A percentile compares a stretch with the other conserved stretches of the same genome.
Evolutionary conservation across 1,284 basidiomycete species (phyloP).

Genomic region (Anthracocystis setariae): DNA sequence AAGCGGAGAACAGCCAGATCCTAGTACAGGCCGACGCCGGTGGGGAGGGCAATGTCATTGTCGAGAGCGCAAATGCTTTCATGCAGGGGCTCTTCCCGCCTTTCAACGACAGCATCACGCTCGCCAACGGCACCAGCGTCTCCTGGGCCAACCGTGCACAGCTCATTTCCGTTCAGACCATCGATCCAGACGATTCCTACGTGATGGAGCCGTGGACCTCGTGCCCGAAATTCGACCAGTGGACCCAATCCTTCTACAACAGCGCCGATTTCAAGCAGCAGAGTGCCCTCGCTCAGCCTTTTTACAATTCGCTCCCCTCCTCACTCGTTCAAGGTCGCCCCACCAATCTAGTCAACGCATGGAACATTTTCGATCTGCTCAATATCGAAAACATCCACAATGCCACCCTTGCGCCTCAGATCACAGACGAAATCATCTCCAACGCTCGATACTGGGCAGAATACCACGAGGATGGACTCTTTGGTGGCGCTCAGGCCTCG

Average conservation of each 20-base stretch:
- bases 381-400: constrained; percentile 76
- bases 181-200: constrained; percentile 82
- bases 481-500: constrained; percentile 74
- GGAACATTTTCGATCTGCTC: constrained; percentile 75
- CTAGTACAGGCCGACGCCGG: constrained; percentile 71
- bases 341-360: constrained; percentile 76
- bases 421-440: constrained; percentile 29
- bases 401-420: constrained; percentile 38
- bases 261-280: constrained; percentile 72
- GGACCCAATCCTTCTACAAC: constrained; percentile 59
- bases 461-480: constrained; percentile 81
- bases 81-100: constrained; percentile 62
- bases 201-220: constrained; percentile 85
- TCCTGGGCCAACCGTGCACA: constrained; percentile 83
- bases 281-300: constrained; percentile 73
- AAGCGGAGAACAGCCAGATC: constrained; percentile 48
- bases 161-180: constrained; percentile 75
- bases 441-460: constrained; percentile 72
- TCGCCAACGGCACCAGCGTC: constrained; percentile 79
- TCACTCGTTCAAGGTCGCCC: constrained; percentile 76
- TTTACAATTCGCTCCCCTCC: constrained; percentile 76
- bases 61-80: constrained; percentile 74
- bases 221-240: constrained; percentile 51
- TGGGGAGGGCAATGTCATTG: constrained; percentile 82
- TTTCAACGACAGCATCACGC: constrained; percentile 50